phyloP scores from a whole-genome alignment of 331 rosid species.

The Spiraea crenata region DNA sequence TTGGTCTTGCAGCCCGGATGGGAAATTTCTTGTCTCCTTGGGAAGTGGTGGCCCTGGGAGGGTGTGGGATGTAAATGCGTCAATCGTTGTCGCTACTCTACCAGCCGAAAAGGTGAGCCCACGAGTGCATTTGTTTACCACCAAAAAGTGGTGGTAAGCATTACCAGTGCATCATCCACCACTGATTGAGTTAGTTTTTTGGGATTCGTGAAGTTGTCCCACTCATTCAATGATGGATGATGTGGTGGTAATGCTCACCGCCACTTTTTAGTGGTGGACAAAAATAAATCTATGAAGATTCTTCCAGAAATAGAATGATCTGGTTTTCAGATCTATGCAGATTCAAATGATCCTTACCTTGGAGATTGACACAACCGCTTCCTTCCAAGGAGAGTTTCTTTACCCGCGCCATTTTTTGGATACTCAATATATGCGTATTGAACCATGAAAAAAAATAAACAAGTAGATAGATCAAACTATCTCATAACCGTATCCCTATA shows the following conservation, averaged over 20 bases:
- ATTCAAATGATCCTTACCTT: slow-evolving; percentile 17
- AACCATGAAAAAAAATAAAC: not conserved
- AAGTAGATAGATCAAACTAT: not conserved
- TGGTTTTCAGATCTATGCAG: slow-evolving; percentile 5
- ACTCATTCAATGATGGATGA: too few species aligned
- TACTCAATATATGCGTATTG: not conserved
- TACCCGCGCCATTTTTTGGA: not conserved
- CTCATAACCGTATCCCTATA: not conserved
- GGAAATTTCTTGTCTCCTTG: slow-evolving; percentile 72
- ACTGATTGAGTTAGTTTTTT: too few species aligned
- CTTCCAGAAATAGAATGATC: not conserved
- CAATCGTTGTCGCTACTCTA: slow-evolving; percentile 52
- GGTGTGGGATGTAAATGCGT: slow-evolving; percentile 81
- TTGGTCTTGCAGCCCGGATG: slow-evolving; percentile 67
- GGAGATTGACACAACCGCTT: slow-evolving; percentile 16
- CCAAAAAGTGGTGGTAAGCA: too few species aligned
- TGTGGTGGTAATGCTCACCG: too few species aligned
- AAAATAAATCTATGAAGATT: slow-evolving; percentile 15
- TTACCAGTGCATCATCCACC: too few species aligned
- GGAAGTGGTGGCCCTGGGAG: slow-evolving; percentile 83
- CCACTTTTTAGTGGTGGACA: too few species aligned
- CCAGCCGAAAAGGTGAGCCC: slow-evolving; percentile 62
- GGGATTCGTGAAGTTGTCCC: too few species aligned
- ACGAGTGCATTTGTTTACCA: too few species aligned
- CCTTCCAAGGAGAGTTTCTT: slow-evolving; percentile 10